Evolutionary conservation across 2,329 filamentous ascomycete genomes (phyloP), one percentile per base, ranked within the genome.

Genomic region (Cyphellophora europaea): DNA sequence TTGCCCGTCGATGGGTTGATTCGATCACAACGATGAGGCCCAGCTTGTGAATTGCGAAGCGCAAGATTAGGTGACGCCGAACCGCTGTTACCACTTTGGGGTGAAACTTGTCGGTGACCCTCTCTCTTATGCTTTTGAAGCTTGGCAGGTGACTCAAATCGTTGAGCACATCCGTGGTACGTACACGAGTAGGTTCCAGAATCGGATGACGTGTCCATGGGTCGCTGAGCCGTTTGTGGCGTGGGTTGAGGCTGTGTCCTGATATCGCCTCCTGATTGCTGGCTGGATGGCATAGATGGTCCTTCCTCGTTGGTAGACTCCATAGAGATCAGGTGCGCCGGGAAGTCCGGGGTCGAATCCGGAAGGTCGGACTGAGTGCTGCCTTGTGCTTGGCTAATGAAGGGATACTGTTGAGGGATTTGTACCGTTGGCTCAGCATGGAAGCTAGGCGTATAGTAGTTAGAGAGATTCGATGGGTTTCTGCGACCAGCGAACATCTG

Each of bases 41-140:
- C 91, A 6, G 86, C 84, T 58, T 96, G 91, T 4, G 81, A 89
- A 55, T 91, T 93, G 42, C 85, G 69, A 25, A 79, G 48, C 19
- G 73, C 65, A 45, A 67, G 63, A 49, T 56, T 65, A 58, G 78
- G 66, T 3, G 71, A 51, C 4, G 51, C 38, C 11, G 49, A 38
- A 17, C 33, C 14, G 32, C 52, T 56, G 36, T 56, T 53, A 45
- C 68, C 53, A 56, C 66, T 50, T 60, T 59, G 36, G 60, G 71
- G 50, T 69, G 60, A 78, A n/a, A 74, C 76, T 49, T 85, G 81
- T 32, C 89, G 77, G 56, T 98, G 91, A 4, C 80, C 84, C 55
- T 98, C 91, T 15, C 88, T 78, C 67, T 95, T 95, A 66, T 98
- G 91, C 62, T 91, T 91, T 57, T 96, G 88, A 3, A 98, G 70